Conservation (phyloP, 2,329 filamentous ascomycete species). For the Boeremia exigua region DNA sequence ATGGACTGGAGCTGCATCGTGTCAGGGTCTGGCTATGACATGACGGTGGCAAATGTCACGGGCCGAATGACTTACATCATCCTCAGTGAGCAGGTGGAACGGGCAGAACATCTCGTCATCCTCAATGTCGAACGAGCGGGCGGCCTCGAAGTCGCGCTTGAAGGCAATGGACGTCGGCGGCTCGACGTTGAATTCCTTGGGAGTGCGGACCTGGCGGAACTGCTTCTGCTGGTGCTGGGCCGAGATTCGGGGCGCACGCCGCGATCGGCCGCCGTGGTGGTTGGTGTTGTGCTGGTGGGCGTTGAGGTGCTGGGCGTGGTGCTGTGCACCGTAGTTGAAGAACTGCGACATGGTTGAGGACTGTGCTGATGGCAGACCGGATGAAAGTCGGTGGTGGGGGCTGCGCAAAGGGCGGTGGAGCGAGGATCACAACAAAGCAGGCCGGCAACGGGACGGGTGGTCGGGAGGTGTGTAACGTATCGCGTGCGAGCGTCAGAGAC, state of each 20-base stretch:
- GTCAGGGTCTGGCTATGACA: slow-evolving; percentile 43
- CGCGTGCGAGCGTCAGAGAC: slow-evolving; percentile 20
- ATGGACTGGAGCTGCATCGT: slow-evolving; percentile 79
- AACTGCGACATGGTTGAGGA: slow-evolving; percentile 53
- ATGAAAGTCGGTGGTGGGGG: slow-evolving; percentile 27
- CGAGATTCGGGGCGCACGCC: slow-evolving; percentile 80
- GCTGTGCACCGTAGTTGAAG: slow-evolving; percentile 57
- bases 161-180: slow-evolving; percentile 77
- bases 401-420: slow-evolving; percentile 21
- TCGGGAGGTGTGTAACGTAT: slow-evolving; percentile 8
- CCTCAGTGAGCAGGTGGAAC: slow-evolving; percentile 83
- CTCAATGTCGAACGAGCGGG: slow-evolving; percentile 91
- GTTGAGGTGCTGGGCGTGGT: slow-evolving; percentile 58
- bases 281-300: slow-evolving; percentile 66
- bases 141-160: slow-evolving; percentile 86
- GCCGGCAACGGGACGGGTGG: slow-evolving; percentile 15
- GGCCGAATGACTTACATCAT: slow-evolving; percentile 69
- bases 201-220: slow-evolving; percentile 81
- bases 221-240: slow-evolving; percentile 88
- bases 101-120: slow-evolving; percentile 97
- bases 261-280: slow-evolving; percentile 78
- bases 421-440: slow-evolving; percentile 35
- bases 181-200: slow-evolving; percentile 81
- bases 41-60: slow-evolving; percentile 30
- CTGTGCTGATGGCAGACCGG: slow-evolving; percentile 23